Evolutionary conservation across 2,329 filamentous ascomycete species (phyloP), one percentile per base, ranked within the genome.

Genomic region (Fusarium buxicola): DNA sequence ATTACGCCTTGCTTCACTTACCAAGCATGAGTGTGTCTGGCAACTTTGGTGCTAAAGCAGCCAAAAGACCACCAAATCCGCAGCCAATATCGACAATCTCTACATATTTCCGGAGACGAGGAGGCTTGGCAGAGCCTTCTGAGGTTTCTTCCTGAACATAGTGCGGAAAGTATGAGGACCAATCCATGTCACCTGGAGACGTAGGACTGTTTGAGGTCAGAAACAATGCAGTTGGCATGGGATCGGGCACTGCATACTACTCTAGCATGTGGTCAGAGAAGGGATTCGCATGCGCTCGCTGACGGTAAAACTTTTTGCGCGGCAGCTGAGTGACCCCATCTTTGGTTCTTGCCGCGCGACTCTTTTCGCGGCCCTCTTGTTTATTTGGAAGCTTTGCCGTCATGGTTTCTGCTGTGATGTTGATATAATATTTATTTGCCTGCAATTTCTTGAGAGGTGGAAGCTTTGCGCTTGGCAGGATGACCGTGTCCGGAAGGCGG

Each of bases 11-110:
- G 57, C 27, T 18, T 30, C 11, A 77, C 83, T 64, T 78, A 92
- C 92, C 94, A 13, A 99, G 79, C 66, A 97, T 88, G 61, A 98
- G 80, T 1, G 89, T 92, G 30, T 95, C 85, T 5, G 95, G 94
- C 70, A 97, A 81, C 36, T 89, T 82, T 1, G 94, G 92, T 11
- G 92, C 89, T 41, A 99, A 84, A 7, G 92, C 94, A 64, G 98
- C 90, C 4, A 96, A 83, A 54, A 99, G 81, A 7, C 95, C 95
- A 41, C 95, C 95, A 75, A 97, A 99, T 6, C 95, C 95, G 75
- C 95, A 99, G 24, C 95, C 95, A 74, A 99, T 97, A 78, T 99
- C 95, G 65, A 94, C 93, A 40, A 99, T 88, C 74, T 97, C 93
- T 41, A 99, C 89, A 59, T 92, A 83, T 74, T 91, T 89, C 35